These are phyloP conservation scores for Orychophragmus violaceus DNA, from an alignment of 345 rosid species.

Conservation along the genomic window DNA sequence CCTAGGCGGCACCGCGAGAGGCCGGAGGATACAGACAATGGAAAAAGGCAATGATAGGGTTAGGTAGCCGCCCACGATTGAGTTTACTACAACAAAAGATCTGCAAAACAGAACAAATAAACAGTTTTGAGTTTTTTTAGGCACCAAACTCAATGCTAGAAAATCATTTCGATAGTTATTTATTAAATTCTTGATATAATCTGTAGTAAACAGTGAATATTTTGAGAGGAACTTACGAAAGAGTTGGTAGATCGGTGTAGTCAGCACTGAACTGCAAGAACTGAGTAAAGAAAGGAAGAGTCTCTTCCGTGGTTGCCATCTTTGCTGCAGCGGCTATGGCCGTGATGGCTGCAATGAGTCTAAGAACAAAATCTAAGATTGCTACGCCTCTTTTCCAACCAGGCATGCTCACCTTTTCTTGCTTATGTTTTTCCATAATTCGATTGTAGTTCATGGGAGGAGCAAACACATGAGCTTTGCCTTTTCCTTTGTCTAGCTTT, in stretches of 20 bases:
- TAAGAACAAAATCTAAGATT: conserved; percentile 59
- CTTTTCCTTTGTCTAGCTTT: conserved; percentile 34
- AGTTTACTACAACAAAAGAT: conserved; percentile 57
- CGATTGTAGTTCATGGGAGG: conserved; percentile 29
- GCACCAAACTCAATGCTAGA: background rate
- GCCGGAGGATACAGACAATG: conserved; percentile 57
- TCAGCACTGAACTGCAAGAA: conserved; percentile 86
- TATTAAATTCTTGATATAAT: background rate
- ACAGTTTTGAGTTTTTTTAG: background rate
- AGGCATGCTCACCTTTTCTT: conserved; percentile 14
- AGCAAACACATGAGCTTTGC: conserved; percentile 34
- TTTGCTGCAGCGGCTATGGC: conserved; percentile 59
- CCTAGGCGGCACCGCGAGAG: conserved; percentile 51
- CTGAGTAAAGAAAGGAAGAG: conserved; percentile 90
- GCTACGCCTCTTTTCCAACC: conserved; percentile 58
- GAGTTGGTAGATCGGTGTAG: conserved; percentile 70
- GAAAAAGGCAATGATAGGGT: conserved; percentile 74
- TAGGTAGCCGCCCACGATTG: conserved; percentile 56
- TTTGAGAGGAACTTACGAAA: conserved; percentile 35
- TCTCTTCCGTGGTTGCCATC: conserved; percentile 69
- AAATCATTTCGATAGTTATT: background rate
- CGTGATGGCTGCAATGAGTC: conserved; percentile 53
- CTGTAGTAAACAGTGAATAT: background rate
- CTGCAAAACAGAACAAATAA: conserved; percentile 25
- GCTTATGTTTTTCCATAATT: conserved; percentile 24